Conservation (phyloP, 805 yeast species). For the Metschnikowia drakensbergensis region DNA sequence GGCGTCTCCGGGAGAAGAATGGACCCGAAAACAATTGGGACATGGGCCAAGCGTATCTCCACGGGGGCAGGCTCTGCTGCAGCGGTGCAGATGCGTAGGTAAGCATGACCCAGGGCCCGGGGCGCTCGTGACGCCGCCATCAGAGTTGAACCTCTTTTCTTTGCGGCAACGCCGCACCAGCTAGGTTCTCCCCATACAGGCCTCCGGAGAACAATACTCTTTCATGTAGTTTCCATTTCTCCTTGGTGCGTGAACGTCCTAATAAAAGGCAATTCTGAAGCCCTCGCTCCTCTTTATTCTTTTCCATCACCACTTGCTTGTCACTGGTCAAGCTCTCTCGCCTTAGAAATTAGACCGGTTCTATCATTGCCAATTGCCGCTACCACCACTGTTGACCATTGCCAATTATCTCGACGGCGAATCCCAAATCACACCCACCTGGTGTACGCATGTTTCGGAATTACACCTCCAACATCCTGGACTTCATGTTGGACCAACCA, state of each 20-base stretch:
- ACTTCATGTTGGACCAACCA: constrained; percentile 6
- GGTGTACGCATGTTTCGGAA: neutral
- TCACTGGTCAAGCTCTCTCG: neutral
- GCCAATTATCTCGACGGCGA: too few relatives aligned
- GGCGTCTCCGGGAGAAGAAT: neutral
- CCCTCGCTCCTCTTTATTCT: neutral
- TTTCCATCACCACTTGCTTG: constrained; percentile 1
- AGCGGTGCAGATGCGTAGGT: neutral
- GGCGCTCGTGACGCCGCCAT: neutral
- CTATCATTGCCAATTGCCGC: neutral
- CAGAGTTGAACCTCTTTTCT: neutral
- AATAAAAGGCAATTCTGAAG: constrained; percentile 1
- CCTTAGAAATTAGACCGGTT: too few relatives aligned
- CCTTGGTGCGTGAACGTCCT: neutral
- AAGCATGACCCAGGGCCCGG: neutral
- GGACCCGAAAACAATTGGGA: neutral
- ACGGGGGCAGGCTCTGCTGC: neutral
- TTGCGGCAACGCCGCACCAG: neutral
- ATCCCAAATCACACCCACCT: too few relatives aligned
- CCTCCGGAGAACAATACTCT: constrained; percentile 5
- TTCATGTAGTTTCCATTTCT: neutral
- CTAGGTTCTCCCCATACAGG: constrained; percentile 1
- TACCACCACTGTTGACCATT: too few relatives aligned
- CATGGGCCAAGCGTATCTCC: neutral
- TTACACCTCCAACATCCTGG: constrained; percentile 3